These are phyloP conservation scores for Leucogyrophana mollusca DNA, from an alignment of 768 basidiomycete genomes.

Conservation along the genomic window DNA sequence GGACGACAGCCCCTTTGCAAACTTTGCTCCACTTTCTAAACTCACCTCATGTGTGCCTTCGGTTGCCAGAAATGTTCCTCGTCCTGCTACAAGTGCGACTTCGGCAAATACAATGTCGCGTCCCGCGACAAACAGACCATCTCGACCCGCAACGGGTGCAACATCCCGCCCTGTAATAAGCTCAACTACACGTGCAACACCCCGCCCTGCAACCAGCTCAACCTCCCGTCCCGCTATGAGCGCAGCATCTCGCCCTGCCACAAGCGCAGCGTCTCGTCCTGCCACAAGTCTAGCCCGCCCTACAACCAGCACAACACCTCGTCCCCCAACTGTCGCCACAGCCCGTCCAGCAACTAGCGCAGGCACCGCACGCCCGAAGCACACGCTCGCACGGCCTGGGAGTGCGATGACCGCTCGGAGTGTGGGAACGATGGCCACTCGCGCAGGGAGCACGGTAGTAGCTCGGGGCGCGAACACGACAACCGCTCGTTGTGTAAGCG, in stretches of 20 bases:
- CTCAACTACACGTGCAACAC: slow-evolving; percentile 20
- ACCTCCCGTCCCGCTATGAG: slow-evolving; percentile 23
- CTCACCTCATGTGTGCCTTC: neutral
- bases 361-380: neutral
- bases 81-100: slow-evolving; percentile 20
- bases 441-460: neutral
- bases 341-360: slow-evolving; percentile 14
- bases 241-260: slow-evolving; percentile 17
- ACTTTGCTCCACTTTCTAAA: slow-evolving; percentile 4
- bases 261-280: slow-evolving; percentile 3
- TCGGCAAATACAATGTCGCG: slow-evolving; percentile 10
- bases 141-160: neutral
- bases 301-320: neutral
- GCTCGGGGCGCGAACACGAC: neutral
- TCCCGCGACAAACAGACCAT: neutral
- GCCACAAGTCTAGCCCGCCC: neutral
- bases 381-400: slow-evolving; percentile 8
- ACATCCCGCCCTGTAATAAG: slow-evolving; percentile 9
- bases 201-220: too few species aligned
- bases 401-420: slow-evolving; percentile 9
- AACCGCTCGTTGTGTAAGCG: slow-evolving; percentile 12
- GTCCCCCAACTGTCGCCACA: slow-evolving; percentile 13
- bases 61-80: slow-evolving; percentile 12
- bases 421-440: slow-evolving; percentile 7
- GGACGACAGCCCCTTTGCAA: slow-evolving; percentile 28